phyloP scores from a whole-genome alignment of 2,329 filamentous ascomycete species.

The Neonectria hederae region DNA sequence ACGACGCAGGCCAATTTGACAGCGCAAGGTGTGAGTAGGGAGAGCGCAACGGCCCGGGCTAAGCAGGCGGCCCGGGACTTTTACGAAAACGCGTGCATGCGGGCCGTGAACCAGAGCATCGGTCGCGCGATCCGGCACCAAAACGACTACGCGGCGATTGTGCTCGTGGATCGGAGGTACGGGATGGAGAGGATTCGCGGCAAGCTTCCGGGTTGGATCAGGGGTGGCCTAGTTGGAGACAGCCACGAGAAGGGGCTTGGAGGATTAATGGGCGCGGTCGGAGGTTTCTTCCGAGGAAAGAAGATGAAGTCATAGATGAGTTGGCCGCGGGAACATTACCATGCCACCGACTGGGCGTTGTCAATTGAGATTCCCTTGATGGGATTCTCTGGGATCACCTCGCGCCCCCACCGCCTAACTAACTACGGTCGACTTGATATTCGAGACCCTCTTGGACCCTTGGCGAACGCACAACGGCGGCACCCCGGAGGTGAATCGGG shows the following conservation, averaged over 20 bases:
- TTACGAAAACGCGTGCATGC: constrained; percentile 96
- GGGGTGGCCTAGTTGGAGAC: constrained; percentile 67
- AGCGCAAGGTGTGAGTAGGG: constrained; percentile 32
- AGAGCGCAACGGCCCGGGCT: constrained; percentile 44
- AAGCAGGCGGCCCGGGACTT: constrained; percentile 77
- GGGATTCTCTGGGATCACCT: not conserved
- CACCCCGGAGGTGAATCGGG: constrained; percentile 27
- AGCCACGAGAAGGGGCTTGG: constrained; percentile 62
- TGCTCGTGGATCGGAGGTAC: constrained; percentile 86
- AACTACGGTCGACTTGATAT: constrained; percentile 7
- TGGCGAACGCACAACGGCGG: constrained; percentile 25
- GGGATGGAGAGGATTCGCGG: constrained; percentile 74
- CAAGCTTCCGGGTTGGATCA: constrained; percentile 93
- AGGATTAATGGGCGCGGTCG: constrained; percentile 66
- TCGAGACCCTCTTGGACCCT: constrained; percentile 28
- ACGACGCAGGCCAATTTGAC: constrained; percentile 55
- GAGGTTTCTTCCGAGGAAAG: constrained; percentile 67
- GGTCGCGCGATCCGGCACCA: constrained; percentile 90
- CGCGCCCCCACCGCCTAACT: constrained; percentile 5
- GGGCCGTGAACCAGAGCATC: constrained; percentile 96
- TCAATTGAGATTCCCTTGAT: not conserved
- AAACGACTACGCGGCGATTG: constrained; percentile 88
- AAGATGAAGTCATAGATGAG: constrained; percentile 18
- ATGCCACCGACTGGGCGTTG: constrained; percentile 1
- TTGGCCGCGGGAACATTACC: not conserved